phyloP scores from a whole-genome alignment of 2,329 filamentous ascomycete species.

The Pezicula rhizophila region DNA sequence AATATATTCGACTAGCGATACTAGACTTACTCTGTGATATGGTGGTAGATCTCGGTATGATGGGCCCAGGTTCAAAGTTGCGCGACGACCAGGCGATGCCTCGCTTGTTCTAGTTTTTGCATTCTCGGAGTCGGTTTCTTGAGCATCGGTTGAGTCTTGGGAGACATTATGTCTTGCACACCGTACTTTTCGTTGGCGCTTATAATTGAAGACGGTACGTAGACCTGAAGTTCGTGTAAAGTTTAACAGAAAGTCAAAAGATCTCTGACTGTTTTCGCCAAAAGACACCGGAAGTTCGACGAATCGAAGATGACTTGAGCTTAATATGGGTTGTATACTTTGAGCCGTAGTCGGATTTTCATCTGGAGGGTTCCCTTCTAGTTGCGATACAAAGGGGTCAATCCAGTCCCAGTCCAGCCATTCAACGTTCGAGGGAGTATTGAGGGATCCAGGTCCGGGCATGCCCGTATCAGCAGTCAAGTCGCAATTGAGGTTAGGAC shows the following conservation, averaged over 20 bases:
- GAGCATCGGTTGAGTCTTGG: not conserved
- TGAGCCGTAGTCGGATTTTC: not conserved
- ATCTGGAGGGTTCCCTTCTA: not conserved
- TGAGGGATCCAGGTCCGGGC: not conserved
- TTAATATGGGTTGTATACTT: not conserved
- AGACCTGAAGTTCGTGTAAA: slow-evolving; percentile 3
- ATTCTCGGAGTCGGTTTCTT: not conserved
- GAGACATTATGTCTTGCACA: not conserved
- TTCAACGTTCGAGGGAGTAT: not conserved
- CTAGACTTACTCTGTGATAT: not conserved
- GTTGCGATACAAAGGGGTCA: not conserved
- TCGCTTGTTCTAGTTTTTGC: not conserved
- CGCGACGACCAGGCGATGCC: not conserved
- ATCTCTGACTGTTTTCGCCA: not conserved
- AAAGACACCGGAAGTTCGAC: not conserved
- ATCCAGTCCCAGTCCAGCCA: slow-evolving; percentile 2
- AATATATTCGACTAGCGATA: not conserved
- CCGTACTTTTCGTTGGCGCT: not conserved
- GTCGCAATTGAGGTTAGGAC: not conserved
- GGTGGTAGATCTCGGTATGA: not conserved
- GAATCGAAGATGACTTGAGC: not conserved
- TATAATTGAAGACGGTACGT: slow-evolving; percentile 1
- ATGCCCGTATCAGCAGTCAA: not conserved
- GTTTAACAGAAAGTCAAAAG: slow-evolving; percentile 4
- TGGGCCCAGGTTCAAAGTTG: not conserved